These are phyloP conservation scores for Citrus unshiu DNA, from an alignment of 345 rosid genomes.

Conservation along the genomic window DNA sequence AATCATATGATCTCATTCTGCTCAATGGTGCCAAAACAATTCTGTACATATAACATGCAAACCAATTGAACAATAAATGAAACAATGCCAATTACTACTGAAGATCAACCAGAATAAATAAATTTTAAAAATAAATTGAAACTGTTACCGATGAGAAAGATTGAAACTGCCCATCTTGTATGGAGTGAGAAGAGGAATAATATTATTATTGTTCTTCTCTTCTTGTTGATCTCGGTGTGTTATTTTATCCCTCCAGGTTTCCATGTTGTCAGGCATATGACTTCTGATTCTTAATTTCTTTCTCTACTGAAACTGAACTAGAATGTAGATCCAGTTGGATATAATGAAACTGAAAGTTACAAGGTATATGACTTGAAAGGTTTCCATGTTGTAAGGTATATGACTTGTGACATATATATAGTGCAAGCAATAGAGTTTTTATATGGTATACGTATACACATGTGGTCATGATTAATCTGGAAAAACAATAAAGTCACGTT, in stretches of 20 bases:
- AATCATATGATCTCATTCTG: neutral
- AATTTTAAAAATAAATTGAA: neutral
- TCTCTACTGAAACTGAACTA: neutral
- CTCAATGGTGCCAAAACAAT: neutral
- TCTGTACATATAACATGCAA: neutral
- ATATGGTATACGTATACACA: too few relatives aligned
- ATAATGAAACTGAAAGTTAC: too few relatives aligned
- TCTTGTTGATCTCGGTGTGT: neutral
- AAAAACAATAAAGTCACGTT: too few relatives aligned
- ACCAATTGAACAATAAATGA: neutral
- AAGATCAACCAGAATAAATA: neutral
- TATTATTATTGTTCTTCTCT: neutral
- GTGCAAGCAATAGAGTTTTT: too few relatives aligned
- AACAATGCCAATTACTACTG: neutral
- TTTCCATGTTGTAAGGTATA: too few relatives aligned
- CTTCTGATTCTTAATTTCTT: neutral
- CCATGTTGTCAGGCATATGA: neutral
- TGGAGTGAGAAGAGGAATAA: neutral
- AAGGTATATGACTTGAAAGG: too few relatives aligned
- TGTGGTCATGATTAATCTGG: too few relatives aligned
- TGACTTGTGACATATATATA: too few relatives aligned
- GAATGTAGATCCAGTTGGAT: too few relatives aligned
- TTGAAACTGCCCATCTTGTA: neutral
- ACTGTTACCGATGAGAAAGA: too few relatives aligned
- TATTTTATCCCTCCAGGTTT: neutral